phyloP scores from a whole-genome alignment of 2,329 filamentous ascomycete genomes.

The Gnomoniopsis smithogilvyi region DNA sequence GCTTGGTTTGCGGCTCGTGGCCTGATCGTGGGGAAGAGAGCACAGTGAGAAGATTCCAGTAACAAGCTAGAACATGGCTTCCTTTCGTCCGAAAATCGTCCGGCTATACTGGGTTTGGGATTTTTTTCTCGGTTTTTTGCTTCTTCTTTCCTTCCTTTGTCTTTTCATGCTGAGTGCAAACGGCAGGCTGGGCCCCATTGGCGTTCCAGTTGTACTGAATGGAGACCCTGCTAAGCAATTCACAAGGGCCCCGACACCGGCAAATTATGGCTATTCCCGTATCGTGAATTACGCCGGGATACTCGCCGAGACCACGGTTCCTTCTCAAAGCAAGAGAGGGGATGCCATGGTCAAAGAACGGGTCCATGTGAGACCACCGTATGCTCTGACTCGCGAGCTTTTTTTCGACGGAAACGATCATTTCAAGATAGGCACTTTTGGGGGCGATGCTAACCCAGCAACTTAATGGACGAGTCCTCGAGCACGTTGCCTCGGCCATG shows the following conservation, averaged over 20 bases:
- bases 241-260: too few species aligned
- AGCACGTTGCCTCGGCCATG: neutral
- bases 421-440: too few species aligned
- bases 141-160: too few species aligned
- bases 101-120: too few species aligned
- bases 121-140: too few species aligned
- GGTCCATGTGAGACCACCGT: neutral
- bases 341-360: neutral
- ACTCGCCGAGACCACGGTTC: conserved; percentile 1
- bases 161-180: neutral
- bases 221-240: neutral
- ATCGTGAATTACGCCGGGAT: conserved; percentile 2
- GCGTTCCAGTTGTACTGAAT: too few species aligned
- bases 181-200: too few species aligned
- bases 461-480: neutral
- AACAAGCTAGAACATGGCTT: too few species aligned
- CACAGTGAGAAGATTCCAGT: neutral
- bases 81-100: neutral
- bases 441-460: too few species aligned
- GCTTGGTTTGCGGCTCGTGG: neutral
- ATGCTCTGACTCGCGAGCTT: neutral
- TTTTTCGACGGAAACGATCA: neutral
- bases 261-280: neutral
- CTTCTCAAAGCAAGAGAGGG: neutral
- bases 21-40: neutral